These are phyloP conservation scores for Tetradesmus obliquus DNA, from an alignment of 139 green algal genomes.

Conservation along the genomic window DNA sequence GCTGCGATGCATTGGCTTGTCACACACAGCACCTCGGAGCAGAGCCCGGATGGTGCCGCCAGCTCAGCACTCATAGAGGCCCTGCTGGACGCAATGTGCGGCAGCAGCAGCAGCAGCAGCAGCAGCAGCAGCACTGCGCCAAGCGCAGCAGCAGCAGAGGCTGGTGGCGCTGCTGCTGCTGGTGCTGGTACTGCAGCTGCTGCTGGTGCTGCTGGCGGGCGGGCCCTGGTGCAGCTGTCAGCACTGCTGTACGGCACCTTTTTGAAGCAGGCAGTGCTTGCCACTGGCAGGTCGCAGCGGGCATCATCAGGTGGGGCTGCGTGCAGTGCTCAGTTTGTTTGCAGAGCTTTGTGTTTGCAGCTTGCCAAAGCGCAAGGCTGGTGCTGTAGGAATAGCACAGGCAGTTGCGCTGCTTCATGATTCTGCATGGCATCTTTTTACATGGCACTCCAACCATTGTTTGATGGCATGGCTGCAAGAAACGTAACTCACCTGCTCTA, in stretches of 20 bases:
- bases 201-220: neutral
- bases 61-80: neutral
- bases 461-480: too few species aligned
- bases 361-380: too few species aligned
- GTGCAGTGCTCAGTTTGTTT: neutral
- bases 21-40: slow-evolving; percentile 1
- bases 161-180: neutral
- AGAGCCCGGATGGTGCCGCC: slow-evolving; percentile 11
- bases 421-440: too few species aligned
- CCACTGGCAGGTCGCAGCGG: neutral
- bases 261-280: slow-evolving; percentile 5
- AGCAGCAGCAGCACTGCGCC: neutral
- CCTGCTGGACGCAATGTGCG: slow-evolving; percentile 36
- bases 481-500: neutral
- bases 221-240: neutral
- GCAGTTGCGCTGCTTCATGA: too few species aligned
- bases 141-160: neutral
- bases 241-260: slow-evolving; percentile 7
- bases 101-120: slow-evolving; percentile 41
- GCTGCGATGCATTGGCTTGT: neutral
- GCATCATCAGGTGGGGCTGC: neutral
- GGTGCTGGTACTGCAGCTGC: neutral
- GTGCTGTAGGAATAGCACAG: too few species aligned
- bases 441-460: too few species aligned
- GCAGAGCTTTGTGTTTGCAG: too few species aligned